Base-by-base conservation (phyloP, 192 early-diverging fungal genomes). In the Mortierella hygrophila region DNA sequence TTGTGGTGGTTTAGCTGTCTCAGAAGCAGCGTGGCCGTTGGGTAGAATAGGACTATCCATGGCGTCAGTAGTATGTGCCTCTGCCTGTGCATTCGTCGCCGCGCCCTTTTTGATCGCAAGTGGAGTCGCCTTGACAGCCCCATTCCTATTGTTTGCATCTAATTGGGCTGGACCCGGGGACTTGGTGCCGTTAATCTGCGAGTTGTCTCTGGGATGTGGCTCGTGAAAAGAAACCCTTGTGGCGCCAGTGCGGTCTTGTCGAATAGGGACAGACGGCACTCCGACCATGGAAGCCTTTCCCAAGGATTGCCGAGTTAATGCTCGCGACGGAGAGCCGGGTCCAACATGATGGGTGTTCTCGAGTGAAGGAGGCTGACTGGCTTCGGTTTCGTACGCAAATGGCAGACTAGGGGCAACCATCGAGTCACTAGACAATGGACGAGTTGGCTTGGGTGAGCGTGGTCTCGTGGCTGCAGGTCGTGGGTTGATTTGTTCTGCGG, bases 351-450 rank as follows among this genome's bases (percentile, higher is more conserved):
- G 72, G 15, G 74, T 73, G 69, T 85, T 85, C 38, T 85, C 83
- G 1, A 75, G 70, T 8, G 83, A 80, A n/a, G 81, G 44, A 29
- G 76, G 81, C 26, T 44, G 40, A 5, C 44, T 54, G 6, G 32
- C 11, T 4, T 85, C 83, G 18, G 37, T 72, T 54, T 85, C 83
- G 35, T 85, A 80, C 11, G 82, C 37, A 46, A 72, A 72, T 3
- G 32, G 21, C 1, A 52, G 47, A 49, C 78, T 77, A 8, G 83
- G 83, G 11, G 83, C 83, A 49, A 85, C 63, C 78, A 85, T 80
- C 1, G 83, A 85, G 38, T 77, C 83, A 20, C 83, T 85, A 1
- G 83, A 85, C 16, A 85, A 69, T 21, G 83, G 83, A 42, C 83
- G 49, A 0, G 77, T 57, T 16, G 74, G 78, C 40, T 70, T 68